These are phyloP conservation scores for Aureobasidium sp. DNA, from an alignment of 2,329 filamentous ascomycete species.

Conservation along the genomic window DNA sequence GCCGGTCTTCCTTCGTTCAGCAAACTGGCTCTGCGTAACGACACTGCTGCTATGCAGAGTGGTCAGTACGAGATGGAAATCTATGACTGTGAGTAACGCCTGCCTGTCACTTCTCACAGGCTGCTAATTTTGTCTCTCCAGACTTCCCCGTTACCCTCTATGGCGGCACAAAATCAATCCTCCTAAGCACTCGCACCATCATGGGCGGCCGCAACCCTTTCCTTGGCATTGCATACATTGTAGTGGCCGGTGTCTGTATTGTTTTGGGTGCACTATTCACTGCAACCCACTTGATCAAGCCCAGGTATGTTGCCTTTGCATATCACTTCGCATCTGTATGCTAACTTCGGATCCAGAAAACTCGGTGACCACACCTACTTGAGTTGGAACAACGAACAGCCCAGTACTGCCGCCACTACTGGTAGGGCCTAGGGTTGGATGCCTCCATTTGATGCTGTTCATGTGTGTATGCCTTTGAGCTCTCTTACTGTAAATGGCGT, in stretches of 20 bases:
- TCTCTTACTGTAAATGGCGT: conserved; percentile 6
- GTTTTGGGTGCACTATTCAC: conserved; percentile 83
- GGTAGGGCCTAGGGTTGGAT: conserved; percentile 29
- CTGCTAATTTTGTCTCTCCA: conserved; percentile 32
- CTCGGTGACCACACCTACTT: conserved; percentile 96
- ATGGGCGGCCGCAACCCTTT: conserved; percentile 95
- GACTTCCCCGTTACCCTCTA: conserved; percentile 75
- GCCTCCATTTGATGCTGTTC: conserved; percentile 1
- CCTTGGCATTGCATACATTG: conserved; percentile 90
- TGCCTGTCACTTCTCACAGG: background rate
- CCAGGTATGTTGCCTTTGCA: conserved; percentile 53
- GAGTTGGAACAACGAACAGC: conserved; percentile 78
- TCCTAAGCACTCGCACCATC: conserved; percentile 82
- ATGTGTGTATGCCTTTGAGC: conserved; percentile 11
- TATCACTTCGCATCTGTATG: background rate
- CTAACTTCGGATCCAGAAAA: conserved; percentile 55
- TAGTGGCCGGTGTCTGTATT: conserved; percentile 89
- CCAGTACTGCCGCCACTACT: conserved; percentile 48
- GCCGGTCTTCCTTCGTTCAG: conserved; percentile 90
- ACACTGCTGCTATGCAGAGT: conserved; percentile 56
- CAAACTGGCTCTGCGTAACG: conserved; percentile 83
- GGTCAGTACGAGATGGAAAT: conserved; percentile 75
- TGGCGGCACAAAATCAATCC: conserved; percentile 79
- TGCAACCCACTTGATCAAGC: conserved; percentile 81
- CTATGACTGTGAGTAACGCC: conserved; percentile 59